Evolutionary conservation across 495 filamentous ascomycete species (phyloP), one percentile per base, ranked within the genome.

Genomic region (Penicillium riverlandense): DNA sequence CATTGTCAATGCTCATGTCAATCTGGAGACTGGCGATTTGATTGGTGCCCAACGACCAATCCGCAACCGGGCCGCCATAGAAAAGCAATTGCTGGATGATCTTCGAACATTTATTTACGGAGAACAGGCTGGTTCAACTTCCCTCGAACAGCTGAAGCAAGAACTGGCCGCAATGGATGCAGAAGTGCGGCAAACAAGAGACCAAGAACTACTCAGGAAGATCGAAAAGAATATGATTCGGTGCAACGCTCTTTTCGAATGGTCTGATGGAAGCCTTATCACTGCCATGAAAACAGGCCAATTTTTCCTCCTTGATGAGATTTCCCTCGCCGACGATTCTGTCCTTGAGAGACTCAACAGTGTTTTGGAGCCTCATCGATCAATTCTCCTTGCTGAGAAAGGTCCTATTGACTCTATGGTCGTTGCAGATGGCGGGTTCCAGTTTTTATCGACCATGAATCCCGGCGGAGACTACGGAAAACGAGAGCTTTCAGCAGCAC

Each of bases 381-480:
- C 84, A 1, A 79, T 99, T 28, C 72, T 96, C 10, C 77, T 99
- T 13, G 94, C 94, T 2, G 94, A 99, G 62, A 97, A 96, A 61
- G 94, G 92, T 0, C 77, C 85, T 1, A 72, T 82, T 29, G 82
- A 92, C 54, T 85, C 88, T 7, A 80, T 86, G 51, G 71, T 99
- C 33, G 72, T 76, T 32, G 94, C 85, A 14, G 62, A 75, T n/a
- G 72, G 83, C 27, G 89, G 86, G 1, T 99, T 96, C 65, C 91
- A 97, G 58, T 95, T 97, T 57, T 71, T 97, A 37, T 91, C 94
- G 11, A 99, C 94, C 2, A 99, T 99, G 94, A 99, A 99, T 50
- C 94, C 94, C 8, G 94, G 92, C 32, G 94, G 94, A 43, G 94
- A 99, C 55, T 97, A 96, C 60, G 94, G 94, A 43, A 99, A 99